phyloP scores from a whole-genome alignment of 2,329 filamentous ascomycete genomes.

The Hymenoscyphus occultus region DNA sequence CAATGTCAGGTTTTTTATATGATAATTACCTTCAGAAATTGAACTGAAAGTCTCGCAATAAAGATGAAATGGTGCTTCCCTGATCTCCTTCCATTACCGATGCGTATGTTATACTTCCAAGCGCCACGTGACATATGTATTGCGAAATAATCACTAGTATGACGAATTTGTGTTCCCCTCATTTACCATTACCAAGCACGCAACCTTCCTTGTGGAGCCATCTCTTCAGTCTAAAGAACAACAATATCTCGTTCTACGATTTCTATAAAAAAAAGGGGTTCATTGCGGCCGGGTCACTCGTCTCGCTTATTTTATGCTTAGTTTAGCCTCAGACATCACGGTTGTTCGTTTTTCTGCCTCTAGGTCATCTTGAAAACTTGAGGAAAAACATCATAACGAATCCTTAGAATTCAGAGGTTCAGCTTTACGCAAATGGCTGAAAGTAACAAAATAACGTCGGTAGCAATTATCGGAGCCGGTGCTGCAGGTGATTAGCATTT shows the following conservation, averaged over 20 bases:
- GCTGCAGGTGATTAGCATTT: constrained; percentile 38
- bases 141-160: neutral
- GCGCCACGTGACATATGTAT: neutral
- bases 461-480: constrained; percentile 45
- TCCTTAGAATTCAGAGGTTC: neutral
- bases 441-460: constrained; percentile 37
- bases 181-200: neutral
- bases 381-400: neutral
- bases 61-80: no score
- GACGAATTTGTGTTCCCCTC: constrained; percentile 1
- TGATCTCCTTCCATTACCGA: no score
- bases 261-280: neutral
- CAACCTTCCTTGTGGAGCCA: neutral
- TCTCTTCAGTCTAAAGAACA: neutral
- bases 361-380: neutral
- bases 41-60: no score
- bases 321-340: no score
- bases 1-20: no score
- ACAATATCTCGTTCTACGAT: neutral
- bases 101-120: no score
- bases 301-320: neutral
- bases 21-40: no score
- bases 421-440: constrained; percentile 12
- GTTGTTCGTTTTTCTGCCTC: neutral
- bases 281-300: neutral